Evolutionary conservation across 305 asterid genomes (phyloP).

Genomic region (Lippia alba): DNA sequence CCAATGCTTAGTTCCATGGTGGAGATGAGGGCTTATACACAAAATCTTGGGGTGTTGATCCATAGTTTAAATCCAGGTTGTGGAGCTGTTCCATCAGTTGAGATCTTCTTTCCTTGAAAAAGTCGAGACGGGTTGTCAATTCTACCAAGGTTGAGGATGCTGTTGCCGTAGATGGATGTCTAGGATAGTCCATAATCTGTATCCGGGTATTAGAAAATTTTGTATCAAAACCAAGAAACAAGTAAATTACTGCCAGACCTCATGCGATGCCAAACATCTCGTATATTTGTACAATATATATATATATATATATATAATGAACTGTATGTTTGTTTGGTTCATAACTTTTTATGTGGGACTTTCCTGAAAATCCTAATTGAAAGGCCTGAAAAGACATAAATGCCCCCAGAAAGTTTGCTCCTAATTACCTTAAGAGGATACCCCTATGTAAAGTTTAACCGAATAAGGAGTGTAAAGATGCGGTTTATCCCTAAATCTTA

Average conservation of each 20-base stretch:
- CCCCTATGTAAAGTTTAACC: not conserved
- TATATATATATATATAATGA: no score
- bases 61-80: conserved; percentile 76
- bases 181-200: conserved; percentile 69
- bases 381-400: not conserved
- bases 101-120: conserved; percentile 94
- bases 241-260: no score
- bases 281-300: no score
- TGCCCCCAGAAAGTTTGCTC: not conserved
- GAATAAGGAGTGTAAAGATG: not conserved
- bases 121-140: conserved; percentile 87
- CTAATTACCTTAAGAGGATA: not conserved
- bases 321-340: no score
- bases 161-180: conserved; percentile 70
- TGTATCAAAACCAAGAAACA: not conserved
- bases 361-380: not conserved
- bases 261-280: no score
- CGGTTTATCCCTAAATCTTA: not conserved
- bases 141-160: conserved; percentile 90
- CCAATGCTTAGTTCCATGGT: conserved; percentile 65
- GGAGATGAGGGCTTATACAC: conserved; percentile 80
- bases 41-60: conserved; percentile 66
- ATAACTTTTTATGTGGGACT: no score
- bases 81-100: conserved; percentile 98
- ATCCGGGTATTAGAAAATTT: not conserved